Conservation (phyloP, 805 yeast genomes). For the Zygosaccharomyces kombuchaensis region DNA sequence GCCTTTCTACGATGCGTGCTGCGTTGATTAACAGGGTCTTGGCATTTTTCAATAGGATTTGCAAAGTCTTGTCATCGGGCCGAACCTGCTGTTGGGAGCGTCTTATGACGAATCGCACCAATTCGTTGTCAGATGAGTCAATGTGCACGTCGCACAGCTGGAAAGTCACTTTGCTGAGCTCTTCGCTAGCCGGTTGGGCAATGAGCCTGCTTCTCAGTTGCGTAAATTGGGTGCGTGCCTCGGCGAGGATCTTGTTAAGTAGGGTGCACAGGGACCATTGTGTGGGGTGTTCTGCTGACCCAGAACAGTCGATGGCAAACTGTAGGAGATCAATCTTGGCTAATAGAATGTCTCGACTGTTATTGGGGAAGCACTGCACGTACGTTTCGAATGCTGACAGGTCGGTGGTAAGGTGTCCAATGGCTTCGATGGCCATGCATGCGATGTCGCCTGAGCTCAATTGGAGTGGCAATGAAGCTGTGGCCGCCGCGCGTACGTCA, state of each 20-base stretch:
- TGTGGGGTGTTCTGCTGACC: neutral
- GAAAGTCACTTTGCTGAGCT: slow-evolving; percentile 25
- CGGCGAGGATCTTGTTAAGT: slow-evolving; percentile 17
- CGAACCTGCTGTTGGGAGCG: slow-evolving; percentile 1
- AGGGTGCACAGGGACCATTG: slow-evolving; percentile 24
- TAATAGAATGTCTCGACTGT: slow-evolving; percentile 12
- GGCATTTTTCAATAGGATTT: slow-evolving; percentile 26
- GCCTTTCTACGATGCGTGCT: slow-evolving; percentile 21
- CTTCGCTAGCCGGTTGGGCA: slow-evolving; percentile 14
- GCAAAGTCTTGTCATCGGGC: slow-evolving; percentile 10
- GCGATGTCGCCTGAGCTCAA: slow-evolving; percentile 14
- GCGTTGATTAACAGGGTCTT: slow-evolving; percentile 24
- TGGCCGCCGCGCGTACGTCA: slow-evolving; percentile 14
- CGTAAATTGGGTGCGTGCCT: slow-evolving; percentile 16
- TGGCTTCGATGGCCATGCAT: slow-evolving; percentile 16
- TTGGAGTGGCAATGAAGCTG: neutral
- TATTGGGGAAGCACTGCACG: slow-evolving; percentile 3
- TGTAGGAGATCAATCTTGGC: slow-evolving; percentile 20
- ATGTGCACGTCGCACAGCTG: slow-evolving; percentile 26
- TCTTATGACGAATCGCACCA: slow-evolving; percentile 21
- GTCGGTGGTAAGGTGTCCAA: slow-evolving; percentile 9
- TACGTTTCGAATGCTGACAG: slow-evolving; percentile 11
- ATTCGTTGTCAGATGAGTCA: slow-evolving; percentile 27
- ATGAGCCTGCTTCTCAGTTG: slow-evolving; percentile 12
- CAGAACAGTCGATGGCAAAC: slow-evolving; percentile 16